Evolutionary conservation across 176 grass and related monocot genomes (phyloP).

Genomic region (Oryza meridionalis): DNA sequence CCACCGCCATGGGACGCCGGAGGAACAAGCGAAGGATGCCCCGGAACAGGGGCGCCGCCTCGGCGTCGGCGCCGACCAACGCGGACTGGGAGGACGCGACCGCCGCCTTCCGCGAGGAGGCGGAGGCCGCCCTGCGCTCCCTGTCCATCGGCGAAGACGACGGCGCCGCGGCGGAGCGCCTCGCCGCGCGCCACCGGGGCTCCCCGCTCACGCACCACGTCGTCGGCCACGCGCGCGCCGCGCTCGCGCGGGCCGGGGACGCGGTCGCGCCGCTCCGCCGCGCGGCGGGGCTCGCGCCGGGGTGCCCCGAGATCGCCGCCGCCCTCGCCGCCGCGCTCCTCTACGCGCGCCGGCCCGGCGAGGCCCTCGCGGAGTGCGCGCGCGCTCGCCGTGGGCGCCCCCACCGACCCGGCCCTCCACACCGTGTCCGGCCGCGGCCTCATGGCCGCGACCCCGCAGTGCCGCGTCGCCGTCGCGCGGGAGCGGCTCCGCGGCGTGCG

Average conservation of each 20-base stretch:
- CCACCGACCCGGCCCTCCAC: constrained; percentile 33
- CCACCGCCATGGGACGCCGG: constrained; percentile 5
- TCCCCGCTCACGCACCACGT: constrained; percentile 23
- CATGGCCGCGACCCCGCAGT: not conserved
- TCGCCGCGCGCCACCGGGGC: constrained; percentile 6
- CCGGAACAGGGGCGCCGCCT: too few species aligned
- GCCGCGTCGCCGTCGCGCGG: constrained; percentile 10
- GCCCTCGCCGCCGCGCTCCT: constrained; percentile 16
- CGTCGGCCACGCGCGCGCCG: not conserved
- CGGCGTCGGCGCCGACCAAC: not conserved
- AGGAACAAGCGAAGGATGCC: not conserved
- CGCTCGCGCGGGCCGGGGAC: not conserved
- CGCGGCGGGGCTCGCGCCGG: not conserved
- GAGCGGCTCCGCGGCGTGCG: constrained; percentile 22
- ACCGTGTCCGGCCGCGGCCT: not conserved
- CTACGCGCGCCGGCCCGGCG: not conserved
- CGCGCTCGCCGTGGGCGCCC: not conserved
- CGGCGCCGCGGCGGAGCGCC: too few species aligned
- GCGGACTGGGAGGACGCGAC: too few species aligned
- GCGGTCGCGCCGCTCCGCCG: constrained; percentile 2
- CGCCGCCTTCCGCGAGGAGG: too few species aligned
- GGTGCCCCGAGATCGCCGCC: constrained; percentile 19
- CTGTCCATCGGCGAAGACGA: too few species aligned
- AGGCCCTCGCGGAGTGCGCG: constrained; percentile 15
- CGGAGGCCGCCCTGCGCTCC: too few species aligned